phyloP scores from a whole-genome alignment of 345 rosid genomes.

The Pistacia vera region DNA sequence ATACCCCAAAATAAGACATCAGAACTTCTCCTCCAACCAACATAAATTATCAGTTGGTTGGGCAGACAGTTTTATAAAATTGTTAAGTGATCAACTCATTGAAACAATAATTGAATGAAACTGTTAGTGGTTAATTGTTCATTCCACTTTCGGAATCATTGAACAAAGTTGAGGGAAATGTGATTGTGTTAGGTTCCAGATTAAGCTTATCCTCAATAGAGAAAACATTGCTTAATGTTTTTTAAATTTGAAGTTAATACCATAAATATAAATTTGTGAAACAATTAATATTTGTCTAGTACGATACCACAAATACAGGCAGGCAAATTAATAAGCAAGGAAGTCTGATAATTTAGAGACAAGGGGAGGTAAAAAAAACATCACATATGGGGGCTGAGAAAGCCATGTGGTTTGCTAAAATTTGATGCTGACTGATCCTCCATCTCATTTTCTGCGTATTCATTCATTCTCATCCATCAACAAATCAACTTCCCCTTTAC shows the following conservation, averaged over 20 bases:
- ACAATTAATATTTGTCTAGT: not conserved
- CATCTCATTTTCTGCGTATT: no score
- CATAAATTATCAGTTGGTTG: not conserved
- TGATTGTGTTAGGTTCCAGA: no score
- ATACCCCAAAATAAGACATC: not conserved
- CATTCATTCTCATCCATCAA: not conserved
- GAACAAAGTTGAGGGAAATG: no score
- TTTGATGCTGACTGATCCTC: constrained; percentile 8
- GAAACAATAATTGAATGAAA: no score
- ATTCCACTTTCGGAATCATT: no score
- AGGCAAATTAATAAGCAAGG: no score
- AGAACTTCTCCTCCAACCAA: not conserved
- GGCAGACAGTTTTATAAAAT: not conserved
- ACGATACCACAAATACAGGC: no score
- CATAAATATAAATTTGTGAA: not conserved
- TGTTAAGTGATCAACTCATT: not conserved
- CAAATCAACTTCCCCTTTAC: not conserved
- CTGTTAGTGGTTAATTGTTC: no score
- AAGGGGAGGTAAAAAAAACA: not conserved
- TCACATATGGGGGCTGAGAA: constrained; percentile 13
- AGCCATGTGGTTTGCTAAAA: constrained; percentile 15
- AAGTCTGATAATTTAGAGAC: not conserved
- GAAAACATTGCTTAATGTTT: no score
- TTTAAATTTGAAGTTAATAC: not conserved
- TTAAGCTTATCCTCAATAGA: no score